Evolutionary conservation across 371 early-diverging fungal species (phyloP).

Genomic region (Mucor racemosus): DNA sequence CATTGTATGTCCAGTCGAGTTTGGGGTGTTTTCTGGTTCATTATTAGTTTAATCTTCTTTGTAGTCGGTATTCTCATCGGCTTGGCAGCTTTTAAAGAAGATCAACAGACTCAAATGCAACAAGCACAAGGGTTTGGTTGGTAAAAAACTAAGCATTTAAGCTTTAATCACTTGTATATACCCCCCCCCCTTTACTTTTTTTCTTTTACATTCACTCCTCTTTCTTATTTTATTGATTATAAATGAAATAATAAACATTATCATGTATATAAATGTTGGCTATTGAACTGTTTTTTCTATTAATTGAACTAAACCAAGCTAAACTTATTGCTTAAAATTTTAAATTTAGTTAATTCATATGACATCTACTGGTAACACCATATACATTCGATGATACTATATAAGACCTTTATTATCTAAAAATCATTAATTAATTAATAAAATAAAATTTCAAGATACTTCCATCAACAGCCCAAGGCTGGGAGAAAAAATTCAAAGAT

Average conservation of each 20-base stretch:
- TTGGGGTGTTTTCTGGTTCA: constrained; percentile 92
- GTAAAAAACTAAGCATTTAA: constrained; percentile 1
- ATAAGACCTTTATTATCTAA: too few relatives aligned
- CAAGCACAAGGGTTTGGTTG: constrained; percentile 42
- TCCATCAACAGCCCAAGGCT: too few relatives aligned
- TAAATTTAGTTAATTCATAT: too few relatives aligned
- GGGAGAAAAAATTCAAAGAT: too few relatives aligned
- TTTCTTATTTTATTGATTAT: not conserved
- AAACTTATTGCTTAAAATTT: too few relatives aligned
- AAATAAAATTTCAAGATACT: too few relatives aligned
- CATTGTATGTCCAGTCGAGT: constrained; percentile 79
- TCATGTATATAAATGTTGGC: not conserved
- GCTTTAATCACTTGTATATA: not conserved
- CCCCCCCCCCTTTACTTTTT: not conserved
- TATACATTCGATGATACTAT: too few relatives aligned
- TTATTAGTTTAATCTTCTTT: constrained; percentile 83
- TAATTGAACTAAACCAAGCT: too few relatives aligned
- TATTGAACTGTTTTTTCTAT: too few relatives aligned
- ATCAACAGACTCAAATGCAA: constrained; percentile 35
- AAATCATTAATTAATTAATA: too few relatives aligned
- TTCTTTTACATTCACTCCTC: too few relatives aligned
- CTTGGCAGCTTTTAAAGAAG: constrained; percentile 76
- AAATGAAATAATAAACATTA: not conserved
- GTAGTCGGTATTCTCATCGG: constrained; percentile 80
- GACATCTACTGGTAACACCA: too few relatives aligned